Base-by-base conservation (phyloP, 305 asterid species). In the Solanum chacoense region DNA sequence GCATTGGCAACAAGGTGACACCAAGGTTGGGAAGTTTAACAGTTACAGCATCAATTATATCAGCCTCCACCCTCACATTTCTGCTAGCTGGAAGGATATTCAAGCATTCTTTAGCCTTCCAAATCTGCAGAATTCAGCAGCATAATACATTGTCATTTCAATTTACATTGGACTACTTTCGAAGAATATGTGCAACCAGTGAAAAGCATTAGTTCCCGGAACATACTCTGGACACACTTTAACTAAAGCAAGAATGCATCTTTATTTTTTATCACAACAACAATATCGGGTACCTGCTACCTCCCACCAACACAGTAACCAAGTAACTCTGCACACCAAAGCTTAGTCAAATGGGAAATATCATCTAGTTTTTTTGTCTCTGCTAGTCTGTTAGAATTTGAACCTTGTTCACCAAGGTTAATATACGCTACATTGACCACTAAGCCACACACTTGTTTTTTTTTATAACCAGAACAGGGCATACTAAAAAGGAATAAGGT, bases 61-160 rank as follows among this genome's bases (percentile, higher is more conserved):
- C 99, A 91, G 96, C 94, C 91, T 98, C 99, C 83, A 91, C 95
- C 94, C 96, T 93, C 92, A 95, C 95, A 91, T 89, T 95, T 94
- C 99, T 95, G 93, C 97, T 95, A 93, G 93, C 92, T 83, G 98
- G 98, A 89, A 96, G 93, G 88, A 98, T 95, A 93, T 91, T 94
- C 90, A 98, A 93, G 91, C 99, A 98, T 90, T 98, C 99, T 96
- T 95, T 98, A 80, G 99, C 99, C 96, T 95, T 98, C 99, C 99
- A 98, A 89, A 98, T 94, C 99, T 97, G 86, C 85, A 89, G 87
- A 89, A 87, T 85, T 87, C 89, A 91, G 86, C 90, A 92, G 83
- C 37, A 83, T 31, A 80, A 87, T 85, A 74, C 74, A 89, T 63
- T 26, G 50, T 76, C 29, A 83, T 59, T 69, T 87, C 85, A 42